Conservation (phyloP, 768 basidiomycete genomes). For the Leccinellum luteum region DNA sequence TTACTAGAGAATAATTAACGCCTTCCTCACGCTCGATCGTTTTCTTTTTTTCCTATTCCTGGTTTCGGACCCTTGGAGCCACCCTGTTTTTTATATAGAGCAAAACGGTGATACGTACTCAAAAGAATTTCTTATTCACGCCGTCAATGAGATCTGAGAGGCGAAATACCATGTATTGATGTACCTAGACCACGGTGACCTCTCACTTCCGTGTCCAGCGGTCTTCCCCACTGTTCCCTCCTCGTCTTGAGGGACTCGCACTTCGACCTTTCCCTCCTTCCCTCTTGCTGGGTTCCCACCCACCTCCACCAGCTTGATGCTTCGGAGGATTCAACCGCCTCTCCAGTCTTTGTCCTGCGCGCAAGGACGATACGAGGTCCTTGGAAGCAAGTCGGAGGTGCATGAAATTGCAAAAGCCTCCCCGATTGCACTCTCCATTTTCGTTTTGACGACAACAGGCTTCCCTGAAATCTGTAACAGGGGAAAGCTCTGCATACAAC, state of each 20-base stretch:
- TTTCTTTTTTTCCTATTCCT: not conserved
- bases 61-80: not conserved
- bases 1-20: not conserved
- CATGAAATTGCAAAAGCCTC: constrained; percentile 99
- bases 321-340: constrained; percentile 70
- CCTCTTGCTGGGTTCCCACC: constrained; percentile 80
- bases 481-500: constrained; percentile 94
- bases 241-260: constrained; percentile 65
- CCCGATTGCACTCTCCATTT: constrained; percentile 96
- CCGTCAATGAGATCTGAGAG: not conserved
- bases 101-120: not conserved
- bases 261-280: constrained; percentile 67
- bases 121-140: not conserved
- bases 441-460: constrained; percentile 99
- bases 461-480: constrained; percentile 98
- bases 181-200: not conserved
- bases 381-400: constrained; percentile 87
- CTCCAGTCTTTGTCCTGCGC: constrained; percentile 81
- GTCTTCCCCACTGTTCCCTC: constrained; percentile 68
- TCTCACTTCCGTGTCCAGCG: constrained; percentile 65
- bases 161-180: not conserved
- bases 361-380: constrained; percentile 74
- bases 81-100: not conserved
- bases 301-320: constrained; percentile 62
- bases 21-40: not conserved